A percentile compares a stretch with the other conserved stretches of the same genome.
Evolutionary conservation across 176 grass and related monocot species (phyloP).

Genomic region (Hordeum marinum): DNA sequence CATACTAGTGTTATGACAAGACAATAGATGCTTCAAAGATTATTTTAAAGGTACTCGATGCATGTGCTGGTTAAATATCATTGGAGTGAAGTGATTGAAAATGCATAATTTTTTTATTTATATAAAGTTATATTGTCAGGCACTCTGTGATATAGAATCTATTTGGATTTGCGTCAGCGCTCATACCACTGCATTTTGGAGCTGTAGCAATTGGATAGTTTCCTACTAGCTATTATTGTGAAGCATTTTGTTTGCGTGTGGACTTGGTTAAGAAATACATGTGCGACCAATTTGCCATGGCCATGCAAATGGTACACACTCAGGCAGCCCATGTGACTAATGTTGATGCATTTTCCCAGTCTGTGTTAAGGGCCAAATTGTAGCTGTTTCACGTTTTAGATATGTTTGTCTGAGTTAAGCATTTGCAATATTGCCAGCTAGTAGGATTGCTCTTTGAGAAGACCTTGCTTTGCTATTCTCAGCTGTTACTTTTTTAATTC

Average conservation of each 20-base stretch:
- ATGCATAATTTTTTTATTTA: not conserved
- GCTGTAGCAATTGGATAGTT: not conserved
- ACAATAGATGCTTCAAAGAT: not conserved
- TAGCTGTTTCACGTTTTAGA: too few relatives aligned
- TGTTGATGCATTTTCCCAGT: too few relatives aligned
- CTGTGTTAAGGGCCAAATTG: too few relatives aligned
- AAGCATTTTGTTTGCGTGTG: not conserved
- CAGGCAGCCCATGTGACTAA: too few relatives aligned
- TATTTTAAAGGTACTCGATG: not conserved
- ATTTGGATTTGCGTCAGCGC: not conserved
- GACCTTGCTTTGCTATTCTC: too few relatives aligned
- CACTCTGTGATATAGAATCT: not conserved
- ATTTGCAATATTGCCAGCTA: too few relatives aligned
- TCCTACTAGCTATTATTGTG: not conserved
- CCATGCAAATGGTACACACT: not conserved
- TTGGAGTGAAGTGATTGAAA: conserved; percentile 5
- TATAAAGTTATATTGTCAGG: not conserved
- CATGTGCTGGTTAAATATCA: not conserved
- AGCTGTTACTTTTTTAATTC: too few relatives aligned
- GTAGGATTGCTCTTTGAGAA: too few relatives aligned
- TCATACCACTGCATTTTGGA: not conserved
- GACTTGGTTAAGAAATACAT: not conserved
- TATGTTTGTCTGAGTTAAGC: too few relatives aligned
- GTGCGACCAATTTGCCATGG: not conserved
- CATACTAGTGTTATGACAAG: too few relatives aligned